phyloP scores from a whole-genome alignment of 169 alveolate species.

The Cytauxzoon felis region DNA sequence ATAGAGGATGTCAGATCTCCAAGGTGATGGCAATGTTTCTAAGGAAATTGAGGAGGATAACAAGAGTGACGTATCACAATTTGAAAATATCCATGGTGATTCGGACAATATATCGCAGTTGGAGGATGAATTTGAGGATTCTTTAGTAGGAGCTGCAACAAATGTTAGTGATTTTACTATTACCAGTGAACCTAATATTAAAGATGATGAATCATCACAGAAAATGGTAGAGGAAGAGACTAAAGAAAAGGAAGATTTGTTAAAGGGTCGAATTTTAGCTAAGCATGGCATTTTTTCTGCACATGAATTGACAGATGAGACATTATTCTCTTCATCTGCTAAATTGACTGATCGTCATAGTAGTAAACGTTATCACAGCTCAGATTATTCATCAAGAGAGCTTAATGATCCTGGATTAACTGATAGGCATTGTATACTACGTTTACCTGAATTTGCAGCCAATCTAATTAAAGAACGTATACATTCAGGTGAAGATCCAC shows the following conservation, averaged over 20 bases:
- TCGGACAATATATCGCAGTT: too few species aligned
- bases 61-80: too few species aligned
- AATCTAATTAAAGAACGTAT: constrained; percentile 3
- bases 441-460: constrained; percentile 49
- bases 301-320: constrained; percentile 43
- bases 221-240: background rate
- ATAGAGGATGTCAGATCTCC: too few species aligned
- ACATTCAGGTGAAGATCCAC: constrained; percentile 25
- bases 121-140: background rate
- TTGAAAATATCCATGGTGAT: too few species aligned
- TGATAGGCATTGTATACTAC: constrained; percentile 53
- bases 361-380: constrained; percentile 27
- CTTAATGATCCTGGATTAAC: constrained; percentile 48
- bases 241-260: constrained; percentile 12
- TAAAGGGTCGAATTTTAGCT: constrained; percentile 48
- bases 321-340: constrained; percentile 28
- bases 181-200: background rate
- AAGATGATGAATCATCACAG: background rate
- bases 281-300: constrained; percentile 54
- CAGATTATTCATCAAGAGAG: constrained; percentile 20
- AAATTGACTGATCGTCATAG: constrained; percentile 33
- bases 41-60: too few species aligned
- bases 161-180: constrained; percentile 15
- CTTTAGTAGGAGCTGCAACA: constrained; percentile 5
- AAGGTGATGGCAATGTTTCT: too few species aligned